A percentile compares a stretch with the other conserved stretches of the same genome.
Conservation (phyloP, 176 grass and related monocot species). For the Triticum turgidum region DNA sequence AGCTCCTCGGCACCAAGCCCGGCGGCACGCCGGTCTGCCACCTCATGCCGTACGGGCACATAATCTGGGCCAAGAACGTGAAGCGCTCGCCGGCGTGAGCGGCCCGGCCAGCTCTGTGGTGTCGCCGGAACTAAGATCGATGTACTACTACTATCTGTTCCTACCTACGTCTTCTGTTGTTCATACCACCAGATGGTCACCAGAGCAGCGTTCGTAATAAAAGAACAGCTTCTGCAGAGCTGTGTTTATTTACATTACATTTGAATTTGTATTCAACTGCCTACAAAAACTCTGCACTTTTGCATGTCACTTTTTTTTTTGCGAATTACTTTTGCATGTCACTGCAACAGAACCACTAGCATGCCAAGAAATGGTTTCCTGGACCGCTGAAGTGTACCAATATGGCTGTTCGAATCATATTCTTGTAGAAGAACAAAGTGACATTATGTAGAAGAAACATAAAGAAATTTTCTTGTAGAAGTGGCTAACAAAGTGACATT, state of each 20-base stretch:
- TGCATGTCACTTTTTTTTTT: too few relatives aligned
- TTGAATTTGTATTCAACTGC: not conserved
- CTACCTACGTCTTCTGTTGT: not conserved
- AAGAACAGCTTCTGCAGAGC: not conserved
- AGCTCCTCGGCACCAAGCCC: slow-evolving; percentile 48
- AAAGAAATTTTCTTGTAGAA: too few relatives aligned
- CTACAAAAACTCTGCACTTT: too few relatives aligned
- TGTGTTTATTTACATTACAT: not conserved
- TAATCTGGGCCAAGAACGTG: slow-evolving; percentile 43
- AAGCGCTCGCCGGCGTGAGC: slow-evolving; percentile 15
- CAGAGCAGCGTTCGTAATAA: slow-evolving; percentile 32
- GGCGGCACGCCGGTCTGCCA: slow-evolving; percentile 44
- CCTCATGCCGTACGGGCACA: slow-evolving; percentile 55
- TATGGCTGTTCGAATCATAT: not conserved
- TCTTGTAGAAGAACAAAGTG: not conserved
- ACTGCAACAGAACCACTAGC: too few relatives aligned
- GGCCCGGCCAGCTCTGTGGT: not conserved
- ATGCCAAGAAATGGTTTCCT: not conserved
- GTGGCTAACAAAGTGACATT: too few relatives aligned
- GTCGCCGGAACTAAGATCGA: not conserved
- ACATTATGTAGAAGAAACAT: too few relatives aligned
- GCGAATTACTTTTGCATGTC: too few relatives aligned
- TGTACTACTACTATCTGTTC: not conserved
- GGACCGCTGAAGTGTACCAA: not conserved
- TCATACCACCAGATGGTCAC: not conserved